Evolutionary conservation across 83 land plant species (phyloP).

Genomic region (Picea abies): DNA sequence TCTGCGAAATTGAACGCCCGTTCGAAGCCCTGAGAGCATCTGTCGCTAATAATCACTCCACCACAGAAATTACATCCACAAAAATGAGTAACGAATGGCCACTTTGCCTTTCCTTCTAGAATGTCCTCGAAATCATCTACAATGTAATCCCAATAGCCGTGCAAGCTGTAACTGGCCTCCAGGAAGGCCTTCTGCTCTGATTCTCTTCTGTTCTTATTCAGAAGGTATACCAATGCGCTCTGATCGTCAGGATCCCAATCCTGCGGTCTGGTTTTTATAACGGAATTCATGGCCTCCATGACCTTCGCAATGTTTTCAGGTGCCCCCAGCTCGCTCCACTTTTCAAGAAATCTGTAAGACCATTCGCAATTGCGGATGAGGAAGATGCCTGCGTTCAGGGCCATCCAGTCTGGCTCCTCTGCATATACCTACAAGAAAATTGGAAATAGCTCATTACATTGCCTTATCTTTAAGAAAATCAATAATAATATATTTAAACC

Average conservation of each 20-base stretch:
- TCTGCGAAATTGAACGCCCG: slow-evolving; percentile 33
- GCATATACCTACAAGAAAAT: slow-evolving; percentile 21
- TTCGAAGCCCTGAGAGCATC: slow-evolving; percentile 16
- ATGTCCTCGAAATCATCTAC: slow-evolving; percentile 25
- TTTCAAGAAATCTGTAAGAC: slow-evolving; percentile 25
- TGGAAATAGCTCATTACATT: too few relatives aligned
- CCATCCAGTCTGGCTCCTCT: slow-evolving; percentile 25
- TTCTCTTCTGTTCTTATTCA: slow-evolving; percentile 8
- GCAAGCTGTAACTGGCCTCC: slow-evolving; percentile 27
- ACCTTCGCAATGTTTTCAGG: slow-evolving; percentile 5
- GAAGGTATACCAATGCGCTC: slow-evolving; percentile 31
- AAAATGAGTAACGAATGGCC: slow-evolving; percentile 39
- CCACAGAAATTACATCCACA: slow-evolving; percentile 32
- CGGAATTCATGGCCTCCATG: slow-evolving; percentile 11
- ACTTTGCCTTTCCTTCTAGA: neutral
- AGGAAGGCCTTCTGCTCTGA: neutral
- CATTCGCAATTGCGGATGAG: slow-evolving; percentile 31
- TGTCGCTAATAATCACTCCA: neutral
- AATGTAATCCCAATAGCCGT: slow-evolving; percentile 27
- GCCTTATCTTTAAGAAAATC: too few relatives aligned
- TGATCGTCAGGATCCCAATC: slow-evolving; percentile 35
- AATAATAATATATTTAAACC: too few relatives aligned
- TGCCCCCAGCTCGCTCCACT: slow-evolving; percentile 20
- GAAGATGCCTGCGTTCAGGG: slow-evolving; percentile 31
- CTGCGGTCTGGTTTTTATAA: slow-evolving; percentile 15